phyloP scores from a whole-genome alignment of 768 basidiomycete species.

The Butyriboletus loyo region DNA sequence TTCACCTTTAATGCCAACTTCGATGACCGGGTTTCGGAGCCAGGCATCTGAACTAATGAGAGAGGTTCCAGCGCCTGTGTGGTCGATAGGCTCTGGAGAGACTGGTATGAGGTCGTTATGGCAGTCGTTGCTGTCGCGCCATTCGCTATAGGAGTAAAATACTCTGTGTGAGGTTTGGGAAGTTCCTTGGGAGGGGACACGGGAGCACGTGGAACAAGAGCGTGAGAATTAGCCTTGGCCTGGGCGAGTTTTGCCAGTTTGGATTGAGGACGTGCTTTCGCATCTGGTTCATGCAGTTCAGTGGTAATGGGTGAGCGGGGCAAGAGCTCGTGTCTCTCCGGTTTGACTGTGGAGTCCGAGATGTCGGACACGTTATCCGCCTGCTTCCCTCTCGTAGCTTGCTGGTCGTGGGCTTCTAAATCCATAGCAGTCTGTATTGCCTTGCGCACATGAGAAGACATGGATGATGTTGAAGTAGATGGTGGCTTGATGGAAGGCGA shows the following conservation, averaged over 20 bases:
- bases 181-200: slow-evolving; percentile 34
- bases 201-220: slow-evolving; percentile 24
- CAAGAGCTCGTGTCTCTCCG: slow-evolving; percentile 16
- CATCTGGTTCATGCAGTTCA: slow-evolving; percentile 16
- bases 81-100: slow-evolving; percentile 55
- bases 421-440: slow-evolving; percentile 69
- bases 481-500: slow-evolving; percentile 23
- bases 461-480: slow-evolving; percentile 42
- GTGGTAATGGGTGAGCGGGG: slow-evolving; percentile 21
- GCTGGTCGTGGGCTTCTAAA: slow-evolving; percentile 51
- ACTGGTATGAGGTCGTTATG: slow-evolving; percentile 79
- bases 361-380: slow-evolving; percentile 14
- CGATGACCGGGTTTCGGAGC: slow-evolving; percentile 48
- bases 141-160: slow-evolving; percentile 76
- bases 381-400: slow-evolving; percentile 7
- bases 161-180: slow-evolving; percentile 59
- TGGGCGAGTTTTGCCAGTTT: slow-evolving; percentile 76
- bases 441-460: slow-evolving; percentile 57
- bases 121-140: slow-evolving; percentile 80
- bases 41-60: slow-evolving; percentile 29
- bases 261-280: slow-evolving; percentile 49
- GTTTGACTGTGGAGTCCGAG: slow-evolving; percentile 24
- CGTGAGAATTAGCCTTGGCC: slow-evolving; percentile 38
- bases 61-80: slow-evolving; percentile 24
- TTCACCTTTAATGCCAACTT: slow-evolving; percentile 77